Evolutionary conservation across 2,329 filamentous ascomycete genomes (phyloP), one percentile per base, ranked within the genome.

Genomic region (Neospermospora avenae): DNA sequence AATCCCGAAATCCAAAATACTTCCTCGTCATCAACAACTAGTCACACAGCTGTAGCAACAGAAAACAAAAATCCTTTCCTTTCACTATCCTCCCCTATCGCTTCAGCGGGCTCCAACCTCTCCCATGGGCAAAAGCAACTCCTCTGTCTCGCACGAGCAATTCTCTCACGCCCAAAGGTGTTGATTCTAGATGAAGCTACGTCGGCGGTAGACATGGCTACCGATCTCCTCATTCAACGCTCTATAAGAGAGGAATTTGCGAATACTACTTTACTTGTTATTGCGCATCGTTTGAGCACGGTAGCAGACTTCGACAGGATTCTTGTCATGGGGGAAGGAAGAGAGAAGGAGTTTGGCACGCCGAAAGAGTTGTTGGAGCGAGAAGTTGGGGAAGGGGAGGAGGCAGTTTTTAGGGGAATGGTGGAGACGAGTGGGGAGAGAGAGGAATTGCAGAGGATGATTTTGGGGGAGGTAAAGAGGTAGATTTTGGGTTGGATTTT

Each of bases 121-220:
- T 69, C 67, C 4, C 86, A 96, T 20, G 93, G 93, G 13, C 93
- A 97, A 76, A 86, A 93, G 1, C 93, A 97, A 75, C 84, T 97
- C 51, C 95, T 97, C 87, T 93, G 93, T 1, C 82, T 98, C 0
- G 92, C 92, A 0, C 87, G 93, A 1, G 93, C 93, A 0, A 84
- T 98, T 1, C 91, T 97, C 5, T 86, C 92, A 35, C 85, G 87
- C 42, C 88, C 87, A 0, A 90, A 89, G 67, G 96, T 98, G 74
- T 96, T 97, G 67, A 86, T 98, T 48, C 96, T 92, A 74, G 93
- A 98, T 77, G 93, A 98, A 76, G 93, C 93, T 1, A 98, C 93
- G 0, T 69, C 73, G 1, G 87, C 88, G 0, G 87, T 92, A 3
- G 89, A 91, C 73, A 89, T 89, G 83, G 77, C 81, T 46, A 91